Evolutionary conservation across 768 basidiomycete genomes (phyloP).

Genomic region (Holtermannia corniformis): DNA sequence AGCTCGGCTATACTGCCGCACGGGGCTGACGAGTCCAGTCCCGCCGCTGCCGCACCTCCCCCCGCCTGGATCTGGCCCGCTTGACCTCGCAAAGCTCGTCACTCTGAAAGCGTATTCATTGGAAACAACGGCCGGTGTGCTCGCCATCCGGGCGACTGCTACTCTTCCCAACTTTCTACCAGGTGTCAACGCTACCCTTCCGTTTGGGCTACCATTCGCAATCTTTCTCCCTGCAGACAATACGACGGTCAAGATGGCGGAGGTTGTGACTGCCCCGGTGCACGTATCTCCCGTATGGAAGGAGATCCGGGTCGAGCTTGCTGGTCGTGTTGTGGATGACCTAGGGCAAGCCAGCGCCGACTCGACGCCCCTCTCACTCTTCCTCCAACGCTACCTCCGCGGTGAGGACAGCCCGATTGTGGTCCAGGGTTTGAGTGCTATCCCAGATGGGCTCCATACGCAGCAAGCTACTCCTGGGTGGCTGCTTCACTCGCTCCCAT

Average conservation of each 20-base stretch:
- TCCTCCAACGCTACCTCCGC: slow-evolving; percentile 34
- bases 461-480: slow-evolving; percentile 18
- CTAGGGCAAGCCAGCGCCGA: not conserved
- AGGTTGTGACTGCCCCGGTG: slow-evolving; percentile 33
- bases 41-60: slow-evolving; percentile 29
- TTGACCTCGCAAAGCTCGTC: slow-evolving; percentile 31
- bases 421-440: slow-evolving; percentile 21
- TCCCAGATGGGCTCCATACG: slow-evolving; percentile 4
- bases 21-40: slow-evolving; percentile 11
- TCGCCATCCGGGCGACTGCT: slow-evolving; percentile 21
- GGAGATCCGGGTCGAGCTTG: slow-evolving; percentile 15
- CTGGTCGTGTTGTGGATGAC: slow-evolving; percentile 22
- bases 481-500: slow-evolving; percentile 21
- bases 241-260: slow-evolving; percentile 22
- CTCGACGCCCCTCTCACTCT: slow-evolving; percentile 17
- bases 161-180: slow-evolving; percentile 27
- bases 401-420: slow-evolving; percentile 32
- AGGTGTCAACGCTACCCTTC: slow-evolving; percentile 17
- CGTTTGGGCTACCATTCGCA: slow-evolving; percentile 31
- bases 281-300: not conserved
- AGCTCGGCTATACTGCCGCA: not conserved
- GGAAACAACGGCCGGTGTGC: slow-evolving; percentile 10
- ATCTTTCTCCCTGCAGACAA: slow-evolving; percentile 18
- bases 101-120: slow-evolving; percentile 26
- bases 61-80: slow-evolving; percentile 16